Evolutionary conservation across 2,329 filamentous ascomycete species (phyloP), one percentile per base, ranked within the genome.

Genomic region (Neophaeococcomyces mojaviensis): DNA sequence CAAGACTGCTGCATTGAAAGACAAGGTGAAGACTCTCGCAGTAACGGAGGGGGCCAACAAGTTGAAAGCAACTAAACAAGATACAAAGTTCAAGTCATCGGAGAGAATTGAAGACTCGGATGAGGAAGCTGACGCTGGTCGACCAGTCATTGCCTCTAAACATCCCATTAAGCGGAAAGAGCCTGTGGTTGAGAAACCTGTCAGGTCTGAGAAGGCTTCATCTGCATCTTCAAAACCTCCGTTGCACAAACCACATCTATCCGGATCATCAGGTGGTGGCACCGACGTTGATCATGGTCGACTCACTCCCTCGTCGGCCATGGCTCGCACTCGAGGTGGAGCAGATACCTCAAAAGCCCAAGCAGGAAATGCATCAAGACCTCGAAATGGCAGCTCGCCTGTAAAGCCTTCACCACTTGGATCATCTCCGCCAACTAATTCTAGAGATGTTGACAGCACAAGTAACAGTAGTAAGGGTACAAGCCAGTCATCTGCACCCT

Each of bases 361-460:
- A 51, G 50, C 52, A 24, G 50, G 49, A 34, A 51, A 53, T 20
- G 50, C 63, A 34, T 58, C 61, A 47, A 67, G 58, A 51, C 60
- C 55, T 59, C 60, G 58, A 41, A 63, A 55, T 40, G 67, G 64
- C 18, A 78, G 68, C 49, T 78, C 76, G 34, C 76, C 78, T 1
- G 75, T 73, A 57, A 81, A 81, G 44, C 77, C 77, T 2, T 81
- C 79, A 13, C 78, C 77, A 10, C 70, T 81, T 9, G 77, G 74
- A 8, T 77, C 76, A 5, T 80, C 78, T 2, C 76, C 77, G 18
- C 77, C 78, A 4, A 72, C 78, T 49, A 80, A 78, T 58, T 74
- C 74, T 22, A 80, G 77, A 16, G 76, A 81, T 57, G 65, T 75
- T 46, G 67, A 76, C 50, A 65, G 72, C 56, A 64, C 65, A 52